These are phyloP conservation scores for Pseudevernia furfuracea DNA, from an alignment of 495 filamentous ascomycete species.

Conservation along the genomic window DNA sequence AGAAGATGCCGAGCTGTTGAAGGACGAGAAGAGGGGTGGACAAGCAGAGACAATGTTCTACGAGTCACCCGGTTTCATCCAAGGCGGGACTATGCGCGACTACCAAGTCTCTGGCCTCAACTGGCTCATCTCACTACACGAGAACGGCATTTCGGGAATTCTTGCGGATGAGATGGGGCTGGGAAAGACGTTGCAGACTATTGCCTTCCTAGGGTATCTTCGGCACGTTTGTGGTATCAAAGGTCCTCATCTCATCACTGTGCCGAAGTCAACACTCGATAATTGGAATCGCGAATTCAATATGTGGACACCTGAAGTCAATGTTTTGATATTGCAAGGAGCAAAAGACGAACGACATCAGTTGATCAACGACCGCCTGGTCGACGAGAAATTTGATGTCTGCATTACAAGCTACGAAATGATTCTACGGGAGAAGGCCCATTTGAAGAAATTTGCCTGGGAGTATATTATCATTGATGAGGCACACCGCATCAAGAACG, in stretches of 20 bases:
- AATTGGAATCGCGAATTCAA: constrained; percentile 96
- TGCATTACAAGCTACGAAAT: constrained; percentile 96
- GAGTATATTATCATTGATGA: constrained; percentile 99
- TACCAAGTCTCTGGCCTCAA: constrained; percentile 93
- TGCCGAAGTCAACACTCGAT: constrained; percentile 96
- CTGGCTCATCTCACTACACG: constrained; percentile 96
- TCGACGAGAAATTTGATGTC: constrained; percentile 88
- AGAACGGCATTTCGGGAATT: constrained; percentile 98
- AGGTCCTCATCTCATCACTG: constrained; percentile 88
- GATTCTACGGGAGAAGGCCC: constrained; percentile 90
- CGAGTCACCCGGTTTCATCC: constrained; percentile 81
- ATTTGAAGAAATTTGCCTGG: constrained; percentile 97
- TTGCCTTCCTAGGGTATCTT: constrained; percentile 87
- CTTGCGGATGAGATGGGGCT: constrained; percentile 96
- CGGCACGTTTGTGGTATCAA: constrained; percentile 78
- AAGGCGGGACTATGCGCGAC: constrained; percentile 84
- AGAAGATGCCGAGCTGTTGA: constrained; percentile 90
- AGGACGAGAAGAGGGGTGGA: constrained; percentile 81
- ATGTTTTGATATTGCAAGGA: constrained; percentile 89
- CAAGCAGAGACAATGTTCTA: constrained; percentile 83
- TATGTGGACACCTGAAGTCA: constrained; percentile 91
- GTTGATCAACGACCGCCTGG: constrained; percentile 81
- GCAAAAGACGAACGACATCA: constrained; percentile 86
- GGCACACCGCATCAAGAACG: constrained; percentile 98
- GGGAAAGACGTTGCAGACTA: constrained; percentile 89